Evolutionary conservation across 768 basidiomycete species (phyloP), one percentile per base, ranked within the genome.

Genomic region (Tephrocybe sp.): DNA sequence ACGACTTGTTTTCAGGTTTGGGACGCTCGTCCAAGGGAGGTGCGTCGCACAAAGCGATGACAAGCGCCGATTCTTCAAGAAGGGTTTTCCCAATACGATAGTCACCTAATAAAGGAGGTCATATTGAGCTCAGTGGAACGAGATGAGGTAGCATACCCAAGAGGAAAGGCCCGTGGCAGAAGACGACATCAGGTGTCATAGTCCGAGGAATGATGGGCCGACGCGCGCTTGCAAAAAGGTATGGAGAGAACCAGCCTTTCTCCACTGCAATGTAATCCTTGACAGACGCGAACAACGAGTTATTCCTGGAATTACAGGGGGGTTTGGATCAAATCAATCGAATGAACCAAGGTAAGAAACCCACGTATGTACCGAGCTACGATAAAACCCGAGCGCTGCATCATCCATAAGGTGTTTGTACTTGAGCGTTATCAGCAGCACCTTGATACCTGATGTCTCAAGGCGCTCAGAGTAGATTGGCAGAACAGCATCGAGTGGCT

Each of bases 211-310:
- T 85, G 59, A 80, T 73, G 6, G 84, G 84, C 41, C 83, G 65
- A 9, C 80, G 74, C 2, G 73, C 74, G 50, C 81, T 84, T 4
- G 83, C 82, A 60, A 83, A 86, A 1, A 85, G 69, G 60, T 85
- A 84, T 0, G 83, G 83, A 11, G 77, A 80, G 65, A 85, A 85
- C 84, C 85, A 85, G 12, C 83, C 84, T 63, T 85, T 84, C 65
- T 82, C 79, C 3, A 81, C 68, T 2, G 81, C 74, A 38, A 86
- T 66, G 50, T 85, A 86, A 47, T 84, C 83, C 58, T 78, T 84
- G 17, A 87, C 79, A 7, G 72, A 69, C 32, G 84, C 66, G 56
- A 86, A 85, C 14, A 86, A 65, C 3, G 81, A 81, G n/a, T 65
- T 57, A 58, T 85, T 82, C 49, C 80, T 82, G 47, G 20, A 8